Evolutionary conservation across 352 stramenopile species (phyloP), one percentile per base, ranked within the genome.

Genomic region (Pythium apleroticum): DNA sequence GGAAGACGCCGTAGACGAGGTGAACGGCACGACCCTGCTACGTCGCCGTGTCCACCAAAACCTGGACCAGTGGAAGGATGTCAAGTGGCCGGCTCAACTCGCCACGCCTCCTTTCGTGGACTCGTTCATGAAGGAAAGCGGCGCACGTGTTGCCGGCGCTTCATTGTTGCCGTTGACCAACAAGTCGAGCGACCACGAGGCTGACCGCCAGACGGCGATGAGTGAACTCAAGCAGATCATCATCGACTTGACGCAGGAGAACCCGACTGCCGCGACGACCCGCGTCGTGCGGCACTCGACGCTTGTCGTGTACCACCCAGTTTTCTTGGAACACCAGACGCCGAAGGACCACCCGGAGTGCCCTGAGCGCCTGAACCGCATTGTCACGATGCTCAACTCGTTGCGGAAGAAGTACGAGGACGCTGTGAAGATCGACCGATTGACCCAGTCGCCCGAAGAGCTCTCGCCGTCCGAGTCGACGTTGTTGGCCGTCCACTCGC

Each of bases 261-360:
- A 81, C 52, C 59, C 72, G 17, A 63, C 73, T 2, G 57, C 69
- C 9, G 43, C 63, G 0, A 46, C 59, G 10, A 65, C 73, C 0
- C 56, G 50, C 6, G 52, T 52, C 24, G 46, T 39, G 19, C 57
- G 57, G 22, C 57, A 62, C 12, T 85, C 78, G 14, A 95, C 86
- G 7, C 68, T 91, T 37, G 83, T 95, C 37, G 72, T 92, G 56
- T 95, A 95, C 56, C 86, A 95, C 52, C 84, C 86, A 8, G 76
- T 89, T 24, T 95, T 92, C 61, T 78, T 93, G 31, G 82, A 92
- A n/a, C 86, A 95, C 45, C 79, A 92, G 60, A 95, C 86, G 6
- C 86, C 86, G 8, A 86, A 89, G 63, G 80, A 92, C 50, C 86
- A 95, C 68, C 84, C 86, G 0, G 86, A 95, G 61, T 95, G 84